Percentiles rank a stretch among this genome's conserved stretches.
Evolutionary conservation across 2,329 filamentous ascomycete species (phyloP).

Genomic region (Beauveria medogensis): DNA sequence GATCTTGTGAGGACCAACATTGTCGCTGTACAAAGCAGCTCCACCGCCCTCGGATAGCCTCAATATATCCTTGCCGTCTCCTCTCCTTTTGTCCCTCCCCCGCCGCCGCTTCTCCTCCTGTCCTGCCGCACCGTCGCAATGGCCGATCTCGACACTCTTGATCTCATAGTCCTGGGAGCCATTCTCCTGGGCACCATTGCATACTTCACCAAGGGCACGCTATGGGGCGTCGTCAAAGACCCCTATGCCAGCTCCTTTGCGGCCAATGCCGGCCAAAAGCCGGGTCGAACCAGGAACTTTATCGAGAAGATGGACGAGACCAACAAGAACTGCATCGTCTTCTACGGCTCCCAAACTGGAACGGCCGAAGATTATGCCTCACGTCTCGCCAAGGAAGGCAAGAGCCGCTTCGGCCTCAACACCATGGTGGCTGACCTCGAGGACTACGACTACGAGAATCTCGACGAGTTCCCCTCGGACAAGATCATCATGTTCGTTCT

Average conservation of each 20-base stretch:
- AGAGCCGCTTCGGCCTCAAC: conserved; percentile 89
- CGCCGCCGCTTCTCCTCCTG: not conserved
- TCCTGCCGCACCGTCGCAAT: conserved; percentile 42
- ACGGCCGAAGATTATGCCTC: conserved; percentile 98
- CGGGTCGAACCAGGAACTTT: conserved; percentile 83
- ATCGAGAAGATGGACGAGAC: conserved; percentile 93
- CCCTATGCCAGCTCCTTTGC: conserved; percentile 73
- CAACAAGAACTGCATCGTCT: conserved; percentile 94
- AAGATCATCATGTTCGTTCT: conserved; percentile 93
- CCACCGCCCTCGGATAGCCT: conserved; percentile 2
- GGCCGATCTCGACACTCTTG: conserved; percentile 93
- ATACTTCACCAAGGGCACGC: conserved; percentile 95
- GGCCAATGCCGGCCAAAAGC: conserved; percentile 62
- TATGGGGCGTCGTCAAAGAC: conserved; percentile 84
- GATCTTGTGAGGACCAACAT: not conserved
- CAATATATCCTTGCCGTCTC: not conserved
- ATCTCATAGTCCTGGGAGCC: conserved; percentile 80
- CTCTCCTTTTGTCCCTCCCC: not conserved
- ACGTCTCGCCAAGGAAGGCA: conserved; percentile 91
- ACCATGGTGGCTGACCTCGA: conserved; percentile 98
- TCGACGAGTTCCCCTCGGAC: conserved; percentile 80
- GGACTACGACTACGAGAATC: conserved; percentile 93
- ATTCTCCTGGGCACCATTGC: conserved; percentile 82
- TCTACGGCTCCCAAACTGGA: conserved; percentile 97
- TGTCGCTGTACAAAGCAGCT: not conserved